A percentile compares a stretch with the other conserved stretches of the same genome.
Evolutionary conservation across 768 basidiomycete species (phyloP).

Genomic region (Lactarius deliciosus): DNA sequence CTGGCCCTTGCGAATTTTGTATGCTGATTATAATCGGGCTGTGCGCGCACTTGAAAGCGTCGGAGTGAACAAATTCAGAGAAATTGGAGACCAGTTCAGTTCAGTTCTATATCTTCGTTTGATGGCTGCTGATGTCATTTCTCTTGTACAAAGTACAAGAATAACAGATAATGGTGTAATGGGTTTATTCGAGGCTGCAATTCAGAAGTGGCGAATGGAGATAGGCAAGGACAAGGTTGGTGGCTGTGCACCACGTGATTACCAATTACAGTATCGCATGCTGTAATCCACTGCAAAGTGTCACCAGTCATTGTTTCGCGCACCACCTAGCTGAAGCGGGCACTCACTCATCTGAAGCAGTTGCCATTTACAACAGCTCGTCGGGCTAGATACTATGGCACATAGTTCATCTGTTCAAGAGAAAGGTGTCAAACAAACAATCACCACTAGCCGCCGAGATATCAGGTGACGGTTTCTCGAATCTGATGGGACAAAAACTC

Average conservation of each 20-base stretch:
- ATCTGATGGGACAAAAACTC: constrained; percentile 38
- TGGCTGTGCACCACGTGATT: background rate
- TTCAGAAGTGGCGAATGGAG: constrained; percentile 20
- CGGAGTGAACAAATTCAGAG: constrained; percentile 8
- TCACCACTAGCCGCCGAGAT: constrained; percentile 37
- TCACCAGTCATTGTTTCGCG: constrained; percentile 40
- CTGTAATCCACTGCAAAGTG: constrained; percentile 39
- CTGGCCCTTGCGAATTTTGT: constrained; percentile 48
- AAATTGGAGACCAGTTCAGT: constrained; percentile 20
- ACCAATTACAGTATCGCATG: background rate
- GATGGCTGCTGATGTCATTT: background rate
- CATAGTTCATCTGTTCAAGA: constrained; percentile 33
- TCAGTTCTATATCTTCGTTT: background rate
- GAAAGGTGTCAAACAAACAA: constrained; percentile 17
- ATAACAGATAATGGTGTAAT: background rate
- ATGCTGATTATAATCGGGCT: constrained; percentile 44
- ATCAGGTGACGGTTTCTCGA: constrained; percentile 38
- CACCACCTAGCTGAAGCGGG: constrained; percentile 42
- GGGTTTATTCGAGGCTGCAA: constrained; percentile 30
- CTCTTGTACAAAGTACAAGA: background rate
- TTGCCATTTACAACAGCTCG: constrained; percentile 32
- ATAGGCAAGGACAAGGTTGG: background rate
- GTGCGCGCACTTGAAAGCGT: constrained; percentile 33
- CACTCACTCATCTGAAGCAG: constrained; percentile 41
- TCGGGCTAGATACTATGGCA: constrained; percentile 37